These are phyloP conservation scores for Hypoxylon lienhwacheense DNA, from an alignment of 495 filamentous ascomycete species.

Conservation along the genomic window DNA sequence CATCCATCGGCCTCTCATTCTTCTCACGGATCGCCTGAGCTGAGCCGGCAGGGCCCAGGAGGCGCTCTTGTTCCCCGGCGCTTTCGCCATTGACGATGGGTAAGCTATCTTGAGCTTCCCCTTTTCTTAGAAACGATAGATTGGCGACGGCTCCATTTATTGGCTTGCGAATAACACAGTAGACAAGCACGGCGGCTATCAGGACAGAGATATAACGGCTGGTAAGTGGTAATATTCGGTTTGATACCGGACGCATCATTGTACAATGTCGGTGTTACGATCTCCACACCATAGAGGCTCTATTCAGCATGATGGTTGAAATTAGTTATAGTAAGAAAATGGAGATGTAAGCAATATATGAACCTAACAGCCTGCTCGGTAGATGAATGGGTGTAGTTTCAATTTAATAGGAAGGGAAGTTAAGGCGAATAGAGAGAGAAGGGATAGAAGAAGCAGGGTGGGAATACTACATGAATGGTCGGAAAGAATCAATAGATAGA, in stretches of 20 bases:
- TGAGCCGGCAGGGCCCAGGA: slow-evolving; percentile 11
- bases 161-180: slow-evolving; percentile 36
- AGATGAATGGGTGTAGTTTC: slow-evolving; percentile 22
- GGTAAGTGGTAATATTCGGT: slow-evolving; percentile 33
- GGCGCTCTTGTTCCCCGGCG: slow-evolving; percentile 1
- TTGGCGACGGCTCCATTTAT: slow-evolving; percentile 22
- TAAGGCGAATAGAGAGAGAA: no score
- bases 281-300: slow-evolving; percentile 27
- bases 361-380: slow-evolving; percentile 8
- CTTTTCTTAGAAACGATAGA: slow-evolving; percentile 15
- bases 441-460: slow-evolving; percentile 19
- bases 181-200: slow-evolving; percentile 34
- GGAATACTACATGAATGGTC: slow-evolving; percentile 22
- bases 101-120: slow-evolving; percentile 2
- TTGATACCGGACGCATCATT: slow-evolving; percentile 38
- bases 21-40: slow-evolving; percentile 24
- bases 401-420: no score
- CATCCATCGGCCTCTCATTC: slow-evolving; percentile 23
- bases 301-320: slow-evolving; percentile 35
- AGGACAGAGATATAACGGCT: slow-evolving; percentile 35
- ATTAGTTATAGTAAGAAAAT: slow-evolving; percentile 26
- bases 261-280: slow-evolving; percentile 31
- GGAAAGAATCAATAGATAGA: slow-evolving; percentile 5
- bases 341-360: slow-evolving; percentile 30
- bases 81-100: slow-evolving; percentile 1